Evolutionary conservation across 495 filamentous ascomycete genomes (phyloP).

Genomic region (Tuber magnatum): DNA sequence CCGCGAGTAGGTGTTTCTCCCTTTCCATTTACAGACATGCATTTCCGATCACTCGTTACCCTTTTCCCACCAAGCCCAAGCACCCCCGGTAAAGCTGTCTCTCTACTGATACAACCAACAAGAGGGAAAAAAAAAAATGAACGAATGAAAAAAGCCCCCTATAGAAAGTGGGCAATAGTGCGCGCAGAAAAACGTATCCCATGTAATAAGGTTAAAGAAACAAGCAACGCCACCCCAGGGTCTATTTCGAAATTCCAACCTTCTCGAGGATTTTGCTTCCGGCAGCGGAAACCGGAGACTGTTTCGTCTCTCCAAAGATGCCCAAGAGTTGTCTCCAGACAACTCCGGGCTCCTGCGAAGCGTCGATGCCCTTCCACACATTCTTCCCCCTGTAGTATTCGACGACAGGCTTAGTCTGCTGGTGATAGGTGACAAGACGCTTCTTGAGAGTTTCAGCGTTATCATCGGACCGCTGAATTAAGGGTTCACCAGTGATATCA

Average conservation of each 20-base stretch:
- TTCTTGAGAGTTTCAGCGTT: constrained; percentile 97
- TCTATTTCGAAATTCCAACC: constrained; percentile 31
- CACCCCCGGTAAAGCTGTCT: constrained; percentile 15
- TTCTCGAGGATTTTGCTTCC: constrained; percentile 31
- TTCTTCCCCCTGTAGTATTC: constrained; percentile 93
- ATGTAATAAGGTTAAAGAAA: constrained; percentile 19
- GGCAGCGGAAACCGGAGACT: constrained; percentile 1
- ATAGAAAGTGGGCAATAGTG: constrained; percentile 9
- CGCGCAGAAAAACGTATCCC: constrained; percentile 6
- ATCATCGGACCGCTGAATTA: constrained; percentile 94
- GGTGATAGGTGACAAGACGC: constrained; percentile 85
- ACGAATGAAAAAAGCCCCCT: constrained; percentile 9
- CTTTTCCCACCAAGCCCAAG: constrained; percentile 6
- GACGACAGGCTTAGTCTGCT: constrained; percentile 86
- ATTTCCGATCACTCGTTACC: neutral
- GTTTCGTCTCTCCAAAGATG: constrained; percentile 63
- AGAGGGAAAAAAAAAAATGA: constrained; percentile 12
- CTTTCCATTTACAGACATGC: constrained; percentile 2
- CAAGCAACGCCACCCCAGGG: constrained; percentile 18
- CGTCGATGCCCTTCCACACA: constrained; percentile 94
- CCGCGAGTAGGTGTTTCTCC: neutral
- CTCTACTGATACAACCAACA: constrained; percentile 33
- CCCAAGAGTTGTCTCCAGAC: constrained; percentile 89
- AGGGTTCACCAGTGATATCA: constrained; percentile 90
- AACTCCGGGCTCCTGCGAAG: constrained; percentile 88